Evolutionary conservation across 2,329 filamentous ascomycete species (phyloP).

Genomic region (Cadophora malorum): DNA sequence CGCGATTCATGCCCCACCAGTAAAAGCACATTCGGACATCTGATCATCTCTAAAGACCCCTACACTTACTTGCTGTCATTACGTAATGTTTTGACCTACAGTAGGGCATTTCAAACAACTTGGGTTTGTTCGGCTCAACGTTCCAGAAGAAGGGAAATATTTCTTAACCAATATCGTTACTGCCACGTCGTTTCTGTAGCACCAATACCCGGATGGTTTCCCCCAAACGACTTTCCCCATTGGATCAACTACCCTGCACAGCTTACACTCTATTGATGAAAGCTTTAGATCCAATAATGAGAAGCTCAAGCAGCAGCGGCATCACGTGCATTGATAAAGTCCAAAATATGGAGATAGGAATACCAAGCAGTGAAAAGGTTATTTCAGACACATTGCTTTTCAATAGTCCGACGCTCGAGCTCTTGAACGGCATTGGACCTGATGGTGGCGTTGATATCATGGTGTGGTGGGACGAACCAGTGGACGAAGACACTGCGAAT

Average conservation of each 20-base stretch:
- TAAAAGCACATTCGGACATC: neutral
- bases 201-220: too few relatives aligned
- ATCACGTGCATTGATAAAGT: neutral
- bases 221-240: too few relatives aligned
- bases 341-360: neutral
- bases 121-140: neutral
- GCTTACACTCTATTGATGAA: too few relatives aligned
- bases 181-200: neutral
- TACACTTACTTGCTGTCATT: neutral
- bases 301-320: too few relatives aligned
- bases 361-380: neutral
- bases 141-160: neutral
- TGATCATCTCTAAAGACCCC: neutral
- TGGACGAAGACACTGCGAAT: constrained; percentile 27
- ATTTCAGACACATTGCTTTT: too few relatives aligned
- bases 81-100: neutral
- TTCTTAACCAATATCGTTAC: neutral
- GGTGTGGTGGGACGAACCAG: constrained; percentile 27
- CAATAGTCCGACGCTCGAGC: neutral
- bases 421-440: neutral
- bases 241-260: too few relatives aligned
- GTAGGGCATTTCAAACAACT: too few relatives aligned
- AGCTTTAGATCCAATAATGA: too few relatives aligned
- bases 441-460: neutral
- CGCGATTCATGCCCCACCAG: neutral